Conservation (phyloP, 371 early-diverging fungal species). For the Mortierella sp. region DNA sequence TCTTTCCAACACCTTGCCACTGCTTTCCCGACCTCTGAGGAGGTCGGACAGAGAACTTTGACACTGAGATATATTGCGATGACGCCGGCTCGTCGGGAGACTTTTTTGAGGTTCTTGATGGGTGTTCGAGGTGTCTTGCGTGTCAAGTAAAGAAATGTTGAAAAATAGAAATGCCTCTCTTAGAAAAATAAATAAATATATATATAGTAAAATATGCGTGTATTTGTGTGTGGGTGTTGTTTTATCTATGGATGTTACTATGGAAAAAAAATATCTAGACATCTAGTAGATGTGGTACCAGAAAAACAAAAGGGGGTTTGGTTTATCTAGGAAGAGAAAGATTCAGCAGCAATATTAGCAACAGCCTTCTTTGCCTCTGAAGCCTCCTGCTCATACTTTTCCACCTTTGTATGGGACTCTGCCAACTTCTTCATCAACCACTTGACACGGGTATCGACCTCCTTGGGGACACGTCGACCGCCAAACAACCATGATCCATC, state of each 20-base stretch:
- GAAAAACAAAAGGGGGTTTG: too few species aligned
- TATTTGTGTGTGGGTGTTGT: too few species aligned
- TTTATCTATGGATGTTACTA: too few species aligned
- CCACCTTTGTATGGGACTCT: constrained; percentile 64
- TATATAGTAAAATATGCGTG: too few species aligned
- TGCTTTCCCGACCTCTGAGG: constrained; percentile 38
- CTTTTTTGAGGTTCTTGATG: constrained; percentile 71
- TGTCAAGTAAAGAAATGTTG: constrained; percentile 63
- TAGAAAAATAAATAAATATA: too few species aligned
- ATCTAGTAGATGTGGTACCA: too few species aligned
- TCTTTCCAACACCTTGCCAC: constrained; percentile 50
- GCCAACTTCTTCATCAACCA: constrained; percentile 69
- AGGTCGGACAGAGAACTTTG: constrained; percentile 34
- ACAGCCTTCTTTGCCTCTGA: constrained; percentile 66
- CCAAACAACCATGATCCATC: constrained; percentile 51
- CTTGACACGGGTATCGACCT: constrained; percentile 68
- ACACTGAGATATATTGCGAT: constrained; percentile 46
- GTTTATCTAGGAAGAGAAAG: not conserved
- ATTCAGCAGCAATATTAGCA: constrained; percentile 12
- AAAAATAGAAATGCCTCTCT: too few species aligned
- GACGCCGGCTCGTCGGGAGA: constrained; percentile 63
- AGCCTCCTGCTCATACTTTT: constrained; percentile 64
- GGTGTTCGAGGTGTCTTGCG: constrained; percentile 78
- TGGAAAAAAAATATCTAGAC: too few species aligned
- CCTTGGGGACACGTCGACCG: constrained; percentile 64